Evolutionary conservation across 805 yeast species (phyloP).

Genomic region (Barnettozyma botsteinii): DNA sequence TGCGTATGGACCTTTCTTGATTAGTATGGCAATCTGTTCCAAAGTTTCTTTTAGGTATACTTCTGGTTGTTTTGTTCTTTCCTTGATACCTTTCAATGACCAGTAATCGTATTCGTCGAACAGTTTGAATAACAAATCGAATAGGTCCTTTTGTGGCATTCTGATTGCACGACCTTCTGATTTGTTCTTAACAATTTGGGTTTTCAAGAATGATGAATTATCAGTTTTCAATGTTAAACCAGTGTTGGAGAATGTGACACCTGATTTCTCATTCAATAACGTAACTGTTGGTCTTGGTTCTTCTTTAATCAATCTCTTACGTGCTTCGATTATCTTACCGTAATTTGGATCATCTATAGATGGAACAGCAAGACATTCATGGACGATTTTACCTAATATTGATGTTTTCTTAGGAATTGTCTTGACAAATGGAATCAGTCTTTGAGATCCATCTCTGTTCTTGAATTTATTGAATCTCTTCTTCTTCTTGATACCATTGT

Average conservation of each 20-base stretch:
- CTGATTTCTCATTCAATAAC: slow-evolving; percentile 72
- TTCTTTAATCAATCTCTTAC: slow-evolving; percentile 42
- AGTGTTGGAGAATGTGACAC: slow-evolving; percentile 80
- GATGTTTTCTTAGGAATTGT: slow-evolving; percentile 87
- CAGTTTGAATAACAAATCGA: slow-evolving; percentile 80
- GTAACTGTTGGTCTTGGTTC: slow-evolving; percentile 58
- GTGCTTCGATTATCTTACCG: slow-evolving; percentile 51
- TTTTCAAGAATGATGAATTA: slow-evolving; percentile 61
- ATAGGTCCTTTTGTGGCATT: slow-evolving; percentile 86
- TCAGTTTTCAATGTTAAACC: slow-evolving; percentile 77
- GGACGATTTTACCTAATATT: slow-evolving; percentile 79
- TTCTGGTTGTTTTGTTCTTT: slow-evolving; percentile 94
- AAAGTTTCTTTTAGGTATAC: slow-evolving; percentile 84
- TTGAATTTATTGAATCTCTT: slow-evolving; percentile 33
- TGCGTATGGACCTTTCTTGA: slow-evolving; percentile 94
- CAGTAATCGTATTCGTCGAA: slow-evolving; percentile 96
- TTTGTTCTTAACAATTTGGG: slow-evolving; percentile 36
- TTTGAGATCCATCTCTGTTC: slow-evolving; percentile 32
- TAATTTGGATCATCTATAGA: slow-evolving; percentile 68
- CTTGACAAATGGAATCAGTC: slow-evolving; percentile 74
- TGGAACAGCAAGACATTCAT: slow-evolving; percentile 88
- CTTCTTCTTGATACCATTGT: slow-evolving; percentile 6
- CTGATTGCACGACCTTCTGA: slow-evolving; percentile 84
- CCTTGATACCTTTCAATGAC: slow-evolving; percentile 91
- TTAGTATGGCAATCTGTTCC: slow-evolving; percentile 82